Percentiles rank a stretch among this genome's conserved stretches.
phyloP scores from a whole-genome alignment of 2,329 filamentous ascomycete species.

The Gremmenia infestans region DNA sequence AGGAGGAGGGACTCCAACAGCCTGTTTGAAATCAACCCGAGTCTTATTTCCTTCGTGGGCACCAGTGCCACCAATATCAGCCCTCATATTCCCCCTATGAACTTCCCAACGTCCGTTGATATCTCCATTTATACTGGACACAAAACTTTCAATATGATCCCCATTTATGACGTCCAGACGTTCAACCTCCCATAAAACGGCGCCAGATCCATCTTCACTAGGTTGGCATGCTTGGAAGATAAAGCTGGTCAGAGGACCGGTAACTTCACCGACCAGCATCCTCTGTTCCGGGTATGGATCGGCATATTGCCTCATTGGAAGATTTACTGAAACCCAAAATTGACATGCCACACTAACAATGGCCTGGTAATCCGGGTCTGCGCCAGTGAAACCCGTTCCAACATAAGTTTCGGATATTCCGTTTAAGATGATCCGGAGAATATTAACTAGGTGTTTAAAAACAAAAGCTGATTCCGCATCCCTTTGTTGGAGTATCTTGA shows the following conservation, averaged over 20 bases:
- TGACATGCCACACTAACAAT: constrained; percentile 16
- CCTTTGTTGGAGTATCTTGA: constrained; percentile 6
- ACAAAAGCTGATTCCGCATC: constrained; percentile 4
- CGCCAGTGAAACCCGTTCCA: constrained; percentile 3
- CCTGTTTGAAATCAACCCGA: neutral
- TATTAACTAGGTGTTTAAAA: constrained; percentile 16
- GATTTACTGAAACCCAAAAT: constrained; percentile 23
- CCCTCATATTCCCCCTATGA: neutral
- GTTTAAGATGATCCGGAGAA: constrained; percentile 24
- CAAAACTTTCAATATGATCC: constrained; percentile 4
- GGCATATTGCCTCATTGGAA: constrained; percentile 15
- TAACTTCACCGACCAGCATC: constrained; percentile 8
- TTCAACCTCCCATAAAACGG: neutral
- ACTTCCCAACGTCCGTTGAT: constrained; percentile 5
- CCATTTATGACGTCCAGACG: neutral
- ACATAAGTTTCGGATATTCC: constrained; percentile 6
- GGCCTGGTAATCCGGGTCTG: constrained; percentile 14
- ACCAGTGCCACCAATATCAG: neutral
- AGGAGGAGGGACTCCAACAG: neutral
- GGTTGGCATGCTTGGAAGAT: constrained; percentile 1
- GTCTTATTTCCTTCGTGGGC: constrained; percentile 1
- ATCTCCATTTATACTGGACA: constrained; percentile 1
- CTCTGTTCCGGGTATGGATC: constrained; percentile 1
- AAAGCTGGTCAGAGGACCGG: constrained; percentile 12
- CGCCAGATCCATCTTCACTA: neutral